phyloP scores from a whole-genome alignment of 108 stramenopile genomes.

The Nannochloropsis oceanica region DNA sequence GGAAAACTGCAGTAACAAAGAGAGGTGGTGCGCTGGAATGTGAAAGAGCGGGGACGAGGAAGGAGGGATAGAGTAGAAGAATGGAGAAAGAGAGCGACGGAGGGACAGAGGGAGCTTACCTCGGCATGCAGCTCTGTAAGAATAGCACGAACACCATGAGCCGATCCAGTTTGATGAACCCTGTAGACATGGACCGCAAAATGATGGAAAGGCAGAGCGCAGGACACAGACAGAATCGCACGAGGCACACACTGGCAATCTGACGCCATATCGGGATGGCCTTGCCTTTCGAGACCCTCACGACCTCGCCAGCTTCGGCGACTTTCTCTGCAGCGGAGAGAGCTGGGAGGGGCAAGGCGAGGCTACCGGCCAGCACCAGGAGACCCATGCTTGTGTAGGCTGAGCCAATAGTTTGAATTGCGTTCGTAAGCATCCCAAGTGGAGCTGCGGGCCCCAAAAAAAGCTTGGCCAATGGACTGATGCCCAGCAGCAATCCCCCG shows the following conservation, averaged over 20 bases:
- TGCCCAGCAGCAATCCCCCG: not conserved
- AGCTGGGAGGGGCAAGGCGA: constrained; percentile 3
- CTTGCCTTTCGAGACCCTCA: not conserved
- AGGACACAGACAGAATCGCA: not conserved
- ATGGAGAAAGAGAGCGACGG: too few relatives aligned
- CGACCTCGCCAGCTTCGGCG: not conserved
- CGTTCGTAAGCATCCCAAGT: constrained; percentile 7
- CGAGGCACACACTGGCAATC: not conserved
- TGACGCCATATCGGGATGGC: not conserved
- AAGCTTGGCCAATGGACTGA: not conserved
- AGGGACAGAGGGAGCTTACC: too few relatives aligned
- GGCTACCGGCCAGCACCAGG: constrained; percentile 22
- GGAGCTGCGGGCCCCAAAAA: not conserved
- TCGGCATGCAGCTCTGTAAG: not conserved
- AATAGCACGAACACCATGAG: not conserved
- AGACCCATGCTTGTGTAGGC: constrained; percentile 26
- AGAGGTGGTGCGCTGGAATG: too few relatives aligned
- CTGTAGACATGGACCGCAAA: not conserved
- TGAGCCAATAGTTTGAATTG: not conserved
- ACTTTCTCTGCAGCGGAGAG: not conserved
- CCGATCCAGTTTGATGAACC: not conserved
- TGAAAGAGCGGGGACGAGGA: too few relatives aligned
- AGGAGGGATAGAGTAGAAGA: too few relatives aligned
- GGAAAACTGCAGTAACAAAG: too few relatives aligned
- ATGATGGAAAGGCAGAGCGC: not conserved